Base-by-base conservation (phyloP, 768 basidiomycete species). In the Macrolepiota albuminosa region DNA sequence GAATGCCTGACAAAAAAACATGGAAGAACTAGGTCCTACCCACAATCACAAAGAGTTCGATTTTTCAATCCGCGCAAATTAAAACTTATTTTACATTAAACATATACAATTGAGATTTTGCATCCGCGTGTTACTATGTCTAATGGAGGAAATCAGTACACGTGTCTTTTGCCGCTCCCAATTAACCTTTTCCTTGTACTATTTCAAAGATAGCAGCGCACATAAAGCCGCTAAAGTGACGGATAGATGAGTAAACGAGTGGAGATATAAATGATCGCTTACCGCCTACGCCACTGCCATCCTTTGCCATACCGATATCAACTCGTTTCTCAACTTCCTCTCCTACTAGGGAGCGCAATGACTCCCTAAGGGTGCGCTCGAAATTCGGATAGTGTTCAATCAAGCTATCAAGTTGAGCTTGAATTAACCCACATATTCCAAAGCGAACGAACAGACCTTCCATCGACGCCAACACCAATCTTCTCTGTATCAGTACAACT, bases 221-320 rank as follows among this genome's bases (percentile, higher is more conserved):
- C 91, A 90, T 43, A 97, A 78, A 45, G 94, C 94, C 70, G 94
- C 94, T 95, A 18, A 18, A 63, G 57, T 18, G 59, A 49, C 14
- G 21, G 45, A 13, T 34, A 54, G 50, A 29, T 58, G 37, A 59
- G 59, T 34, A 18, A 36, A 54, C 4, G 42, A 43, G 39, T 13
- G 49, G 59, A 60, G 16, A 59, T 48, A 43, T 36, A 58, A 55
- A 42, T 18, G n/a, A 40, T 52, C 39, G 72, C 89, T 75, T 72
- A 97, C 95, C 96, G 69, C 97, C 97, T 45, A 95, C 94, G 40
- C 96, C 97, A 68, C 93, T 95, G 13, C 97, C 97, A 66, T 99
- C 97, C 73, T 97, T 98, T 4, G 97, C 97, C 70, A 98, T 71
- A 40, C 93, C 96, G 66, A 98, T 91, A 52, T 88, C 81, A 0